Percentiles rank a stretch among this genome's conserved stretches.
Conservation (phyloP, 176 grass and related monocot genomes). For the Alloteropsis semialata region DNA sequence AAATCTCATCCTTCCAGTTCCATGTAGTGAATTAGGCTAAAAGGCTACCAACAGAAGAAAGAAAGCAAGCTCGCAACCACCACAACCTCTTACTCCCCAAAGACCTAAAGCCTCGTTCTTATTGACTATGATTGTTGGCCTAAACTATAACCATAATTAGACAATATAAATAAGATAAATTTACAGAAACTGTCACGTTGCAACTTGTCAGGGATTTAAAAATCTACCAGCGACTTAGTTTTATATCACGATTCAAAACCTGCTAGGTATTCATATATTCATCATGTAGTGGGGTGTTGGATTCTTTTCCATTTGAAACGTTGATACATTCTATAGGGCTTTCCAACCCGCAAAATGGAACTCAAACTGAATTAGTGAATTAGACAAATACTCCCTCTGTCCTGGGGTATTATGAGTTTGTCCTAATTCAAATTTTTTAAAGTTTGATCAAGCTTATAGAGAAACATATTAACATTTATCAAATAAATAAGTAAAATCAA, state of each 20-base stretch:
- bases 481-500: too few species aligned
- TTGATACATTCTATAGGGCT: neutral
- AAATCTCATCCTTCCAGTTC: neutral
- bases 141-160: neutral
- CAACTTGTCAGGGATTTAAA: neutral
- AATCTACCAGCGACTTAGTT: neutral
- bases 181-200: neutral
- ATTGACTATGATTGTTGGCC: neutral
- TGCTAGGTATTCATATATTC: neutral
- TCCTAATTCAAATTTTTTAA: too few species aligned
- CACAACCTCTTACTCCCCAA: neutral
- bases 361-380: neutral
- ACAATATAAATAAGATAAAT: neutral
- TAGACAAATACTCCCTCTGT: too few species aligned
- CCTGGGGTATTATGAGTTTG: too few species aligned
- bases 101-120: neutral
- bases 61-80: neutral
- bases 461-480: too few species aligned
- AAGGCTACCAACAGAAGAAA: neutral
- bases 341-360: neutral
- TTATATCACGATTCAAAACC: neutral
- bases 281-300: neutral
- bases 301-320: neutral
- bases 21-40: conserved; percentile 5
- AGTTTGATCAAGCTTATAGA: too few species aligned